These are phyloP conservation scores for Colletotrichum simmondsii DNA, from an alignment of 2,329 filamentous ascomycete genomes.

Conservation along the genomic window DNA sequence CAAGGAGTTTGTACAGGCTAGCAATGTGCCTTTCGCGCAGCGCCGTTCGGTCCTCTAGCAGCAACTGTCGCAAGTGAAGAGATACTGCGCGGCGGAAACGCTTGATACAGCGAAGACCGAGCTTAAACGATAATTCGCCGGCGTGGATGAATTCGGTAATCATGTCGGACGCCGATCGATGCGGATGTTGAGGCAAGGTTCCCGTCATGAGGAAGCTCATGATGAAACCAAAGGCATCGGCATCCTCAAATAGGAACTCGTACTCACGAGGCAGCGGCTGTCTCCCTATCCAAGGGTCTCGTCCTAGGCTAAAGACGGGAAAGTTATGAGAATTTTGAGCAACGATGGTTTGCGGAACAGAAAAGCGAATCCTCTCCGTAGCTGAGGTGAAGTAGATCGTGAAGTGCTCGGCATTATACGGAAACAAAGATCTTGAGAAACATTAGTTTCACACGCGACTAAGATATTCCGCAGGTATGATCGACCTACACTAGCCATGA, in stretches of 20 bases:
- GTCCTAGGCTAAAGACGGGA: background rate
- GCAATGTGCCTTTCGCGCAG: background rate
- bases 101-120: background rate
- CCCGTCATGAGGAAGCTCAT: constrained; percentile 20
- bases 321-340: constrained; percentile 5
- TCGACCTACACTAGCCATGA: constrained; percentile 19
- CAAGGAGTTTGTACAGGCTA: background rate
- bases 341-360: constrained; percentile 7
- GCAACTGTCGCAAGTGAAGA: constrained; percentile 20
- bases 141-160: constrained; percentile 17
- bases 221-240: constrained; percentile 5
- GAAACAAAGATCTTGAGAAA: constrained; percentile 15
- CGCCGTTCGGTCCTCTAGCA: constrained; percentile 3
- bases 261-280: background rate
- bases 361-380: background rate
- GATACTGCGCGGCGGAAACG: background rate
- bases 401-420: constrained; percentile 11
- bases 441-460: background rate
- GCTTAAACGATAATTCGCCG: background rate
- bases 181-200: constrained; percentile 8
- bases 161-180: background rate
- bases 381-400: background rate
- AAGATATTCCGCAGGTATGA: background rate
- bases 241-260: background rate
- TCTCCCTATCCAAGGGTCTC: background rate